Evolutionary conservation across 2,329 filamentous ascomycete species (phyloP), one percentile per base, ranked within the genome.

Genomic region (Fusarium siculi): DNA sequence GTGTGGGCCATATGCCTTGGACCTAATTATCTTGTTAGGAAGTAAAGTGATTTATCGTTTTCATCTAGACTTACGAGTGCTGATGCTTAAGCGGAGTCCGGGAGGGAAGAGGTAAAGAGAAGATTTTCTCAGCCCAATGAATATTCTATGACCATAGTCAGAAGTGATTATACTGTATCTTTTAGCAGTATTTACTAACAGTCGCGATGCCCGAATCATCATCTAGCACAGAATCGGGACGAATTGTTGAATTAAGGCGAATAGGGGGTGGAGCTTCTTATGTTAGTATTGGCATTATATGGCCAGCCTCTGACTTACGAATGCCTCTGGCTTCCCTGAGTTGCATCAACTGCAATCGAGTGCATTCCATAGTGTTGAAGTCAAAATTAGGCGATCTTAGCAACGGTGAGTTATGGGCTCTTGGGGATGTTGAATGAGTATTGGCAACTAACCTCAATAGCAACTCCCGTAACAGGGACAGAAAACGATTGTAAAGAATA

Each of bases 51-150:
- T 21, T 25, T 40, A 32, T 21, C 21, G 21, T 11, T 39, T 28
- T 36, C 21, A 12, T 36, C 11, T 7, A 21, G 19, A 61, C 80
- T 69, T 68, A 83, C 82, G 73, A 70, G 55, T 76, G 79, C 18
- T 82, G 71, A 53, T 85, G 81, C 72, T 84, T 85, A 56, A 90
- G 79, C 9, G 83, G 81, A 9, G 87, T 90, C 18, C 85, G 82
- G 16, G 84, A 85, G 1, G 88, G 84, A 43, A 89, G 80, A 0
- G 87, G 86, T 25, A 86, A 81, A 2, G 87, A 87, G 71, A 91
- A 91, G 30, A 91, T 89, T 44, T 87, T 84, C 73, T 90, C 86
- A 10, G 89, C 88, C 90, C 90, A 92, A 75, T 91, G 89, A 9
- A 83, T 80, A 55, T 81, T 81, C 87, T 90, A 67, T 36, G 37